Conservation (phyloP, 306 rosid genomes). For the Sophora flavescens region DNA sequence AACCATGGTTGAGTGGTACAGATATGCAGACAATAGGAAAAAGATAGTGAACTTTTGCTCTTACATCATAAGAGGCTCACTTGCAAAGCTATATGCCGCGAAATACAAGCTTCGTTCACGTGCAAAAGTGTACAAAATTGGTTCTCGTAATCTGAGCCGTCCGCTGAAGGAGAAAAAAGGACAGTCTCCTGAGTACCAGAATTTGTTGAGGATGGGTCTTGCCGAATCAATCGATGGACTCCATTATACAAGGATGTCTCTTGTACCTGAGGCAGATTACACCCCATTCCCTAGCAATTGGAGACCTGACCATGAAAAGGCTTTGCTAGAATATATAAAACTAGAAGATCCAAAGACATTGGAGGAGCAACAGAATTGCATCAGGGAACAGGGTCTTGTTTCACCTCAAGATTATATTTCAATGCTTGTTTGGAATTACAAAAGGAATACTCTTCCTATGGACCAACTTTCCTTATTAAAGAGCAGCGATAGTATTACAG, state of each 20-base stretch:
- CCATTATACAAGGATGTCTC: conserved; percentile 89
- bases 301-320: conserved; percentile 92
- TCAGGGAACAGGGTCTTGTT: conserved; percentile 83
- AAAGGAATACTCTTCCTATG: conserved; percentile 64
- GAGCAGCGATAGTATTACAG: conserved; percentile 40
- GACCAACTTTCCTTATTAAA: conserved; percentile 63
- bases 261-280: conserved; percentile 93
- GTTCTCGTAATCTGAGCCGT: conserved; percentile 83
- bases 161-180: conserved; percentile 97
- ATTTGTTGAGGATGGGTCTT: conserved; percentile 95
- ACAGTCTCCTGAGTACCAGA: conserved; percentile 91
- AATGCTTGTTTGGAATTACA: conserved; percentile 98
- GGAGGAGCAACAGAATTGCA: conserved; percentile 73
- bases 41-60: conserved; percentile 94
- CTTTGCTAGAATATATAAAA: conserved; percentile 80
- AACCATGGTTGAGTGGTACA: conserved; percentile 93
- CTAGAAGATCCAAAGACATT: conserved; percentile 82
- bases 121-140: conserved; percentile 97
- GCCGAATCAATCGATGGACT: conserved; percentile 96
- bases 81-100: conserved; percentile 99
- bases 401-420: conserved; percentile 92
- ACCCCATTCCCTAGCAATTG: conserved; percentile 83
- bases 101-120: conserved; percentile 95
- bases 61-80: conserved; percentile 86
- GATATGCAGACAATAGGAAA: conserved; percentile 93